Evolutionary conservation across 2,329 filamentous ascomycete species (phyloP).

Genomic region (Ascochyta viciae-villosae): DNA sequence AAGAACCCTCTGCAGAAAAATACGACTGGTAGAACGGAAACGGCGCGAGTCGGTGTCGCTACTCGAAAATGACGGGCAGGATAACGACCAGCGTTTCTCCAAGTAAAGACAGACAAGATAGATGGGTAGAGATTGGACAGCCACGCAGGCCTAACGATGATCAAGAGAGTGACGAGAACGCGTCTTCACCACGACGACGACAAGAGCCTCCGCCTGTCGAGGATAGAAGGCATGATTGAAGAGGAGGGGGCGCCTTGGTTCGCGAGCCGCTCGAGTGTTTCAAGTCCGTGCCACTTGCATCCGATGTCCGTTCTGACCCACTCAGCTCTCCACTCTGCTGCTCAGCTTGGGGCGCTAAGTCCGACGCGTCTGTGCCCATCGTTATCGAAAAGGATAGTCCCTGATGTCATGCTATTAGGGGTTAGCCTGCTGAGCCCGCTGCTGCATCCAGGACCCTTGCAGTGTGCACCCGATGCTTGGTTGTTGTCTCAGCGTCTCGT

Average conservation of each 20-base stretch:
- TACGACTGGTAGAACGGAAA: constrained; percentile 4
- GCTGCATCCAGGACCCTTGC: constrained; percentile 12
- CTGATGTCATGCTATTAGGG: constrained; percentile 19
- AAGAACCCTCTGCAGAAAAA: not conserved
- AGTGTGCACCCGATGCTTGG: constrained; percentile 2
- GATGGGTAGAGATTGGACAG: constrained; percentile 37
- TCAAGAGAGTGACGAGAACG: constrained; percentile 45
- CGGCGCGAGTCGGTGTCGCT: constrained; percentile 15
- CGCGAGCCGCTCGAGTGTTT: constrained; percentile 18
- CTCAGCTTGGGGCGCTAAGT: constrained; percentile 13
- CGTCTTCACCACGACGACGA: constrained; percentile 33
- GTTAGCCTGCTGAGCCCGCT: constrained; percentile 4
- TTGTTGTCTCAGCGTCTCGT: constrained; percentile 5
- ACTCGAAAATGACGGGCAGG: constrained; percentile 3
- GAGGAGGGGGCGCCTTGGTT: constrained; percentile 14
- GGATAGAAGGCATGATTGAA: constrained; percentile 24
- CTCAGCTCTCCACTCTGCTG: constrained; percentile 11
- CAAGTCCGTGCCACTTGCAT: constrained; percentile 21
- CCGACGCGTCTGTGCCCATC: constrained; percentile 8
- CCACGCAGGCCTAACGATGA: constrained; percentile 31
- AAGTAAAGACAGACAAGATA: constrained; percentile 10
- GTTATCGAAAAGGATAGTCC: constrained; percentile 13
- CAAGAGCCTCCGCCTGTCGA: constrained; percentile 39
- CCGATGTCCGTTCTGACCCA: constrained; percentile 17
- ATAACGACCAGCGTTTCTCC: constrained; percentile 15